These are phyloP conservation scores for Alternaria arborescens DNA, from an alignment of 2,329 filamentous ascomycete genomes.

Conservation along the genomic window DNA sequence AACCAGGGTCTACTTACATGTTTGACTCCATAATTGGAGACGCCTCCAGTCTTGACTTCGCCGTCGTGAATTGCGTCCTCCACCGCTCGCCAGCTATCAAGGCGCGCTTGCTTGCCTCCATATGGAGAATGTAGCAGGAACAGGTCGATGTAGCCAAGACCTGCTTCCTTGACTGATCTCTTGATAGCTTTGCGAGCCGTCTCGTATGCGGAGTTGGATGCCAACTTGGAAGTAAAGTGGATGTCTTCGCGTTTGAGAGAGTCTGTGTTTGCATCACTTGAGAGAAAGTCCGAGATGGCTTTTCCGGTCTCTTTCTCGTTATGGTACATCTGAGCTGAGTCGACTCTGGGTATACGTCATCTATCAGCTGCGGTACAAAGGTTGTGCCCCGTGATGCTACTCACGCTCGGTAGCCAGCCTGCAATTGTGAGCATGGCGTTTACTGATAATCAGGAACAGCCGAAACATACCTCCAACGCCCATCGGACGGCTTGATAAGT, in stretches of 20 bases:
- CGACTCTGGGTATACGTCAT: conserved; percentile 53
- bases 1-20: conserved; percentile 63
- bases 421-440: conserved; percentile 29
- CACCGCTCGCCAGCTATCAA: conserved; percentile 78
- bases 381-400: conserved; percentile 30
- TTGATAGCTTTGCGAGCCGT: conserved; percentile 72
- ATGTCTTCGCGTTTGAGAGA: conserved; percentile 72
- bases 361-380: conserved; percentile 32
- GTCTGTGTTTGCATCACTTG: conserved; percentile 56
- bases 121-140: conserved; percentile 84
- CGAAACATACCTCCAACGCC: conserved; percentile 61
- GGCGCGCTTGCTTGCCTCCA: conserved; percentile 71
- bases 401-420: conserved; percentile 58
- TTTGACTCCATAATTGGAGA: conserved; percentile 79
- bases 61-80: conserved; percentile 78
- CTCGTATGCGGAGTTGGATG: conserved; percentile 73
- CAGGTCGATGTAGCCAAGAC: conserved; percentile 78
- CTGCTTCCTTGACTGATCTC: conserved; percentile 69
- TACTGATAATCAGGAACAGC: conserved; percentile 23
- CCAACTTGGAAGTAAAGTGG: conserved; percentile 83
- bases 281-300: conserved; percentile 68
- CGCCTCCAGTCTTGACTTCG: conserved; percentile 74
- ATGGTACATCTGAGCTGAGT: conserved; percentile 71
- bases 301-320: conserved; percentile 76
- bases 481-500: conserved; percentile 65